phyloP scores from a whole-genome alignment of 257 asterid species.

The Marsdenia floribunda region DNA sequence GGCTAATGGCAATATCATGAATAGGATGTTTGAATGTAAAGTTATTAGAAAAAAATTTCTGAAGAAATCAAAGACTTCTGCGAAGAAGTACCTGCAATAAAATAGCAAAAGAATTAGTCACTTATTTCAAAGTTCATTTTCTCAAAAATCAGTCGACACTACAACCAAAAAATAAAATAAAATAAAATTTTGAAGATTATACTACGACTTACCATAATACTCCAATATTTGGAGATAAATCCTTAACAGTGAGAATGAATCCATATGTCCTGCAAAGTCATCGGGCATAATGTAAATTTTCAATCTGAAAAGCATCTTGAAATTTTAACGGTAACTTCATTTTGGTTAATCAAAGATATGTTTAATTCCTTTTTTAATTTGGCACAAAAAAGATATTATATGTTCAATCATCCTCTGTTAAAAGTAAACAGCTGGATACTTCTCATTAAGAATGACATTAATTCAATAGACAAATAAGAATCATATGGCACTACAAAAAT shows the following conservation, averaged over 20 bases:
- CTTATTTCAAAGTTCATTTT: slow-evolving; percentile 14
- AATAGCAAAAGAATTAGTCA: slow-evolving; percentile 19
- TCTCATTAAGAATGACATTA: not conserved
- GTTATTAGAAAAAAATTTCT: slow-evolving; percentile 85
- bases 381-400: not conserved
- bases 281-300: not conserved
- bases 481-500: not conserved
- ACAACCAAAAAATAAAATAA: not conserved
- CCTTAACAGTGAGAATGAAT: slow-evolving; percentile 74
- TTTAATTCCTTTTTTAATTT: not conserved
- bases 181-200: not conserved
- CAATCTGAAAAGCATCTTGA: not conserved
- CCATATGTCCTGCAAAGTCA: slow-evolving; percentile 83
- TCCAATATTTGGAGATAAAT: slow-evolving; percentile 93
- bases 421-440: not conserved
- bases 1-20: slow-evolving; percentile 90
- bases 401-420: slow-evolving; percentile 1
- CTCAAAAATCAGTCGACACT: slow-evolving; percentile 6
- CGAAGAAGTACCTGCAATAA: slow-evolving; percentile 91
- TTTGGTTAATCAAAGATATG: not conserved
- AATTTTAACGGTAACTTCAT: not conserved
- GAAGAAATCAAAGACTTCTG: slow-evolving; percentile 97
- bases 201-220: slow-evolving; percentile 67
- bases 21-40: slow-evolving; percentile 81
- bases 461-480: not conserved